A percentile compares a stretch with the other conserved stretches of the same genome.
Conservation (phyloP, 2,329 filamentous ascomycete species). For the Arthrinium puccinioides region DNA sequence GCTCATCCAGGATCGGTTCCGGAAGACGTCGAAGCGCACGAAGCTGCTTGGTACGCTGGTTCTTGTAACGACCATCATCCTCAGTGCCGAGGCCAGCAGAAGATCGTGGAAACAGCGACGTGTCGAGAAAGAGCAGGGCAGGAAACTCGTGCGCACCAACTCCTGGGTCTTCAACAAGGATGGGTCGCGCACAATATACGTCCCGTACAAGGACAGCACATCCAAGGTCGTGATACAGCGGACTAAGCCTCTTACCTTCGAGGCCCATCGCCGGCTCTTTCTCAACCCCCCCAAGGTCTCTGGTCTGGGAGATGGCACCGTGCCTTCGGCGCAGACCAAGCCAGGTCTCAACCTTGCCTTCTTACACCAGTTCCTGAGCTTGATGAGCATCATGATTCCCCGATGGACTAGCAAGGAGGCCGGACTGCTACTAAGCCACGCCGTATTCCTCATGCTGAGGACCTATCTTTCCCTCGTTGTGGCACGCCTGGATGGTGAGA, state of each 20-base stretch:
- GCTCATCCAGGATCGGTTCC: slow-evolving; percentile 46
- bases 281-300: slow-evolving; percentile 82
- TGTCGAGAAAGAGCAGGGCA: slow-evolving; percentile 75
- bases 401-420: slow-evolving; percentile 95
- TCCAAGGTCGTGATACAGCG: slow-evolving; percentile 86
- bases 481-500: slow-evolving; percentile 87
- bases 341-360: slow-evolving; percentile 93
- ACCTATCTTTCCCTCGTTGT: slow-evolving; percentile 94
- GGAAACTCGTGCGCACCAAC: slow-evolving; percentile 78
- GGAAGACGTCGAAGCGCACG: slow-evolving; percentile 60
- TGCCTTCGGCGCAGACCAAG: slow-evolving; percentile 85
- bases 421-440: slow-evolving; percentile 80
- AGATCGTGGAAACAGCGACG: slow-evolving; percentile 67
- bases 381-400: slow-evolving; percentile 97
- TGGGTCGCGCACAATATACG: slow-evolving; percentile 89
- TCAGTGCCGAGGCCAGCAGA: slow-evolving; percentile 70
- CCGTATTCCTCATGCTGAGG: slow-evolving; percentile 79
- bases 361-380: slow-evolving; percentile 88
- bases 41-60: slow-evolving; percentile 70
- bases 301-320: slow-evolving; percentile 64
- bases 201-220: slow-evolving; percentile 81
- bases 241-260: slow-evolving; percentile 89
- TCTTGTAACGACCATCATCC: slow-evolving; percentile 71
- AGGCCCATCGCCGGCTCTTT: slow-evolving; percentile 90
- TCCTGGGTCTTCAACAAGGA: slow-evolving; percentile 92